Evolutionary conservation across 495 filamentous ascomycete genomes (phyloP), one percentile per base, ranked within the genome.

Genomic region (Hypoxylon crocopeplum): DNA sequence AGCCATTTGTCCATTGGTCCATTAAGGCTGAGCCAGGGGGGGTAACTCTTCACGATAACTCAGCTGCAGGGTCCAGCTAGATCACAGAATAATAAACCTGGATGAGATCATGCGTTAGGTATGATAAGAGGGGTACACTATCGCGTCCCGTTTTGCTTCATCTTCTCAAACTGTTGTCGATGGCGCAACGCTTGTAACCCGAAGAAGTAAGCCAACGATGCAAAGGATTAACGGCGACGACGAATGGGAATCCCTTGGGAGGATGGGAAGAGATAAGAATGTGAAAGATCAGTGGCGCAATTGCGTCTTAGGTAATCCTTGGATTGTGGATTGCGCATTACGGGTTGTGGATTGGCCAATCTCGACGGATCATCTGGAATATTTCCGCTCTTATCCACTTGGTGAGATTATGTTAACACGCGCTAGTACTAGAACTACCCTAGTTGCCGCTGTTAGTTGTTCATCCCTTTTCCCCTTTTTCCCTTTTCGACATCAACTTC

Each of bases 141-240:
- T 40, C 37, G 13, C 44, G 20, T 37, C 20, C 22, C 21, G 15
- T 48, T 8, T 2, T 29, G 15, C 13, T 25, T 44, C 42, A 34
- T 42, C 16, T 20, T 13, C 3, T 34, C n/a, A 10, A 13, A 13
- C 7, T 3, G 20, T 33, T 37, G 38, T 62, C 44, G 24, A 39
- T 32, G 52, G 59, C 52, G 51, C 24, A n/a, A 51, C 46, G 36
- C 51, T 56, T 16, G 38, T 48, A 19, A 16, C 39, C 40, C 17
- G n/a, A 59, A 52, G 29, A 47, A 59, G 56, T 24, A 59, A 59
- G 38, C 19, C 38, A 10, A 24, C 16, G 21, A 42, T 46, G 36
- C 30, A 36, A 24, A 51, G n/a, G 59, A 62, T 62, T 52, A 42
- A 50, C 59, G 22, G 3, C 2, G 19, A 53, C 22, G 47, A 53